phyloP scores from a whole-genome alignment of 2,329 filamentous ascomycete genomes.

The Exophiala sideris region DNA sequence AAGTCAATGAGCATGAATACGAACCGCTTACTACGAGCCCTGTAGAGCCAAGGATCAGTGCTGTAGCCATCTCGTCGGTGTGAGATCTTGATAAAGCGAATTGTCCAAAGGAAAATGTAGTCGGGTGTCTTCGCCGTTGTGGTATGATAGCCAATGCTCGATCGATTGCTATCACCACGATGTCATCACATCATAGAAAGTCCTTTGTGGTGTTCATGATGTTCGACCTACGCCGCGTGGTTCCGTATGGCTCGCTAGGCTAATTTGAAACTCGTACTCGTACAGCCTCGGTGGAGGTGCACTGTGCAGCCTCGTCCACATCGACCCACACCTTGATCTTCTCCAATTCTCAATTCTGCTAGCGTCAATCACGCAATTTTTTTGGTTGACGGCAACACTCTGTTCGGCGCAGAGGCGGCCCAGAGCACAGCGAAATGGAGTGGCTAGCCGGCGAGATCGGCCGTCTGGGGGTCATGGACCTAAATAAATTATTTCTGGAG shows the following conservation, averaged over 20 bases:
- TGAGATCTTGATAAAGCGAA: neutral
- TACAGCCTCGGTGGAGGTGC: neutral
- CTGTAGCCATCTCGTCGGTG: constrained; percentile 39
- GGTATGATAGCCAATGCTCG: neutral
- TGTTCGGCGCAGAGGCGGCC: neutral
- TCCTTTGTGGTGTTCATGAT: neutral
- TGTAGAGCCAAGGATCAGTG: constrained; percentile 46
- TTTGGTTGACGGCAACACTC: neutral
- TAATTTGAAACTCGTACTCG: neutral
- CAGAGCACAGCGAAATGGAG: neutral
- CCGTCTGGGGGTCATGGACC: constrained; percentile 2
- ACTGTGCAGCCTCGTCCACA: neutral
- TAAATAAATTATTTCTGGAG: constrained; percentile 6
- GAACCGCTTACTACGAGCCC: constrained; percentile 47
- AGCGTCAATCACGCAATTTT: neutral
- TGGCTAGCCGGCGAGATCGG: constrained; percentile 13
- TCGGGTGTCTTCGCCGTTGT: neutral
- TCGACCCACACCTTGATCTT: too few relatives aligned
- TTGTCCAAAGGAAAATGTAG: neutral
- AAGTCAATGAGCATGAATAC: constrained; percentile 15
- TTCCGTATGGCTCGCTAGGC: neutral
- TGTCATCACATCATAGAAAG: neutral
- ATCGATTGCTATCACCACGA: too few relatives aligned
- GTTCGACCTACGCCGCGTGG: too few relatives aligned
- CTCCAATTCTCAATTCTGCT: too few relatives aligned